phyloP scores from a whole-genome alignment of 371 early-diverging fungal species.

The Rhizopus arrhizus region DNA sequence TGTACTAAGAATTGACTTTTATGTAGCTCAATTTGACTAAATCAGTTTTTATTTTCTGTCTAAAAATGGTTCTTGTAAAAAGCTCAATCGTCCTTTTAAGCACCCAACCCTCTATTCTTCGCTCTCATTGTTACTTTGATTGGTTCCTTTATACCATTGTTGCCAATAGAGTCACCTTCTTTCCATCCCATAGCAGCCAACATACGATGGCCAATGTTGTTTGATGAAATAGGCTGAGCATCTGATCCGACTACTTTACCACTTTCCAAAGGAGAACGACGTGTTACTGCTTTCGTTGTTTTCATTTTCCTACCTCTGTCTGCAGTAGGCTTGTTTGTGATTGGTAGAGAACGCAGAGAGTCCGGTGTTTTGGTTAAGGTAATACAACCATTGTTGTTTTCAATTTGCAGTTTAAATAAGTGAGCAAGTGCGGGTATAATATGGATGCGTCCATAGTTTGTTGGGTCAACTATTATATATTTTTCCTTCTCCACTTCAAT shows the following conservation, averaged over 20 bases:
- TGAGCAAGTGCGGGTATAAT: slow-evolving; percentile 23
- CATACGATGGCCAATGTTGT: slow-evolving; percentile 82
- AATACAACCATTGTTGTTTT: too few species aligned
- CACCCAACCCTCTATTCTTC: slow-evolving; percentile 74
- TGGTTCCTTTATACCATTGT: slow-evolving; percentile 79
- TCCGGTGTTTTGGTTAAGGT: background rate
- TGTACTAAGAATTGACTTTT: too few species aligned
- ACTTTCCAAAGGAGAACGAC: background rate
- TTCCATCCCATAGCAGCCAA: slow-evolving; percentile 81
- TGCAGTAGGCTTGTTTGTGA: background rate
- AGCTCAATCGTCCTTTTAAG: slow-evolving; percentile 27
- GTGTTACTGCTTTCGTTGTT: too few species aligned
- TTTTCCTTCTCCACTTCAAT: slow-evolving; percentile 2
- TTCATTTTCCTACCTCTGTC: too few species aligned
- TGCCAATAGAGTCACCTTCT: slow-evolving; percentile 82
- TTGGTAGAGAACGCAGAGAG: background rate
- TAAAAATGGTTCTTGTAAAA: too few species aligned
- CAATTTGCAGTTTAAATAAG: slow-evolving; percentile 19
- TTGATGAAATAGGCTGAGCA: slow-evolving; percentile 63
- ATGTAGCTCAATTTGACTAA: too few species aligned
- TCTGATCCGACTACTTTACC: slow-evolving; percentile 64
- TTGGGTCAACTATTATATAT: background rate
- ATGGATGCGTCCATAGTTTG: slow-evolving; percentile 17
- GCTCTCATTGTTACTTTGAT: slow-evolving; percentile 82
- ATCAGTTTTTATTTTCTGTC: too few species aligned